Base-by-base conservation (phyloP, 805 yeast genomes). In the Starmerella tilneyi region DNA sequence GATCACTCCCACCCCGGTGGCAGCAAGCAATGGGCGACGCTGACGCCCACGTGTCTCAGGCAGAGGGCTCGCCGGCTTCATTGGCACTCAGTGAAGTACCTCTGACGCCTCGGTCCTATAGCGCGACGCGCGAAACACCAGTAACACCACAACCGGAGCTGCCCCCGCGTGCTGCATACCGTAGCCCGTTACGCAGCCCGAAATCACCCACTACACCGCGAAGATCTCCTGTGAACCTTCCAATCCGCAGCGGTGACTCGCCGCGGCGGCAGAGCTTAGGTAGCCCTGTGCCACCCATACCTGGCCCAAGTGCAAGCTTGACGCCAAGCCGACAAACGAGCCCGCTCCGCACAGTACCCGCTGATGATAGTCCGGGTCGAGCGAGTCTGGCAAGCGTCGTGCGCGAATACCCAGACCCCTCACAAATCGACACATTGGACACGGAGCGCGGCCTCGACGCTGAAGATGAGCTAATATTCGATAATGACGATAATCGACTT, bases 181-280 rank as follows among this genome's bases (percentile, higher is more conserved):
- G 19, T 5, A 34, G 28, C 20, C 38, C 27, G 20, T 21, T 29
- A 16, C 35, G 35, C 28, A 29, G 41, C 26, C 31, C 41, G 22
- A 8, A n/a, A n/a, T n/a, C n/a, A n/a, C n/a, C n/a, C n/a, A n/a
- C n/a, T n/a, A n/a, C n/a, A n/a, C 38, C 17, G 27, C 37, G 16
- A 26, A n/a, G 26, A 15, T 46, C 49, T 8, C 50, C 50, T n/a
- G 44, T 46, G 22, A 46, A n/a, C 27, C 41, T 46, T 22, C 50
- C 50, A 11, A 17, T 46, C 9, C 41, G 46, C 3, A 38, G 41
- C 41, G 27, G 15, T 11, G 41, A 20, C 19, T 33, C 31, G 13
- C 3, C 11, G 17, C 33, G 27, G 32, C 19, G 9, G 35, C 15
- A 28, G n/a, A 28, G 11, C 27, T 11, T n/a, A n/a, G n/a, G n/a